Evolutionary conservation across 1,284 basidiomycete genomes (phyloP), one percentile per base, ranked within the genome.

Genomic region (Mycena citricolor): DNA sequence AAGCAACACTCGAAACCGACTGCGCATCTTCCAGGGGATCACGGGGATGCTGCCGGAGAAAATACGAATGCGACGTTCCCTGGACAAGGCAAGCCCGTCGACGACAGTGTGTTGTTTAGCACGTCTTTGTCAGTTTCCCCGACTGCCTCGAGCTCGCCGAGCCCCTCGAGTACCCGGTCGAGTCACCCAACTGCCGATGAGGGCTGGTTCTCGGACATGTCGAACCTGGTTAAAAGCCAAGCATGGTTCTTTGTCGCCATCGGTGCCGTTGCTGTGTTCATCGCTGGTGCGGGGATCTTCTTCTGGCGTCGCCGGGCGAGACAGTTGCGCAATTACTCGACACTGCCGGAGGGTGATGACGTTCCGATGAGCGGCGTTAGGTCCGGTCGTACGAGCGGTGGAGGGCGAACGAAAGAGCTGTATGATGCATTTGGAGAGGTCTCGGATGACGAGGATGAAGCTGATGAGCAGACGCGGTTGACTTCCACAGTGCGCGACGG

Each of bases 351-450:
- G 8, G 79, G 77, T 23, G 88, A 90, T 32, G 89, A 90, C 41
- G 69, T 92, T 36, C 77, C 80, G 4, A 86, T 94, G 86, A 74
- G 74, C 36, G 62, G 82, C 3, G 61, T 92, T 42, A 67, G 67
- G 38, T 28, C 47, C 12, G 59, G 62, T 21, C 61, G 61, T 19
- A 54, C 62, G 14, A 61, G 60, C 23, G 64, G 68, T 7, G 68
- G 68, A 39, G 58, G 71, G 20, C 74, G 77, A 14, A 83, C 86
- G 30, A 90, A 86, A 68, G 92, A 94, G 62, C 61, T 94, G 44
- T 94, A 94, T 58, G 92, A 94, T 65, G 91, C 92, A 12, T 94
- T 94, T 66, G 91, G 90, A 16, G 90, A 92, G 61, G 75, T 83
- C 23, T 85, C 81, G 20, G 86, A 89, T 53, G 71, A 71, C 17